Percentiles rank a stretch among this genome's conserved stretches.
Conservation (phyloP, 331 rosid species). For the Dryas integrifolia region DNA sequence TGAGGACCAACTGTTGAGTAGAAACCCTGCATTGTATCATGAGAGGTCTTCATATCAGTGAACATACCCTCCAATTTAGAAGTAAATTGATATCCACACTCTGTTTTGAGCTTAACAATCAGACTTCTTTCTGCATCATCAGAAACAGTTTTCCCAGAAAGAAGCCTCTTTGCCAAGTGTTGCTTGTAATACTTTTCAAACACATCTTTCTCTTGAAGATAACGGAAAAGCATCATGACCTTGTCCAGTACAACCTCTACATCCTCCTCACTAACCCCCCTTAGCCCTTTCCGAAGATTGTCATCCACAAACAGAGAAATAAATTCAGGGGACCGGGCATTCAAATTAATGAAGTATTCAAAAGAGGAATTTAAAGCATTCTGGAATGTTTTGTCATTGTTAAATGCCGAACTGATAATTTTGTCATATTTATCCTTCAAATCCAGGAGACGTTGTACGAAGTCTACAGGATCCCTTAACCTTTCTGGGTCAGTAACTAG, state of each 20-base stretch:
- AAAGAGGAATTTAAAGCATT: conserved; percentile 76
- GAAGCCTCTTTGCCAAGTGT: conserved; percentile 89
- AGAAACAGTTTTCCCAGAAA: conserved; percentile 80
- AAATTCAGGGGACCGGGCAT: conserved; percentile 73
- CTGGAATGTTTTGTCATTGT: conserved; percentile 73
- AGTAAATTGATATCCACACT: conserved; percentile 90
- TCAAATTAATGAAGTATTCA: conserved; percentile 77
- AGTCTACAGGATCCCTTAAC: conserved; percentile 77
- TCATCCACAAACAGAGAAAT: conserved; percentile 88
- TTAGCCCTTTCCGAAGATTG: conserved; percentile 77
- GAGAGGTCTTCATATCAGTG: conserved; percentile 92
- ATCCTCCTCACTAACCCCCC: conserved; percentile 82
- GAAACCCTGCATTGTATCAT: conserved; percentile 84
- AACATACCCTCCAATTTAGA: conserved; percentile 95
- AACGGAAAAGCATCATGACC: conserved; percentile 86
- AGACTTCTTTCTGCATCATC: conserved; percentile 95
- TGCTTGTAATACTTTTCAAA: conserved; percentile 91
- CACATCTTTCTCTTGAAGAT: conserved; percentile 80
- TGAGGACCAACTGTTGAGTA: conserved; percentile 47
- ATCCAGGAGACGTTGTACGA: conserved; percentile 68
- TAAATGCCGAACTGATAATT: conserved; percentile 59
- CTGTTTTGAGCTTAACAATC: conserved; percentile 93
- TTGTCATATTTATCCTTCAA: conserved; percentile 74
- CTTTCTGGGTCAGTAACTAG: conserved; percentile 82
- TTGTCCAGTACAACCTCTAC: conserved; percentile 74